A percentile compares a stretch with the other conserved stretches of the same genome.
These are phyloP conservation scores for Lentinula novae-zelandiae DNA, from an alignment of 1,284 basidiomycete genomes.

Conservation along the genomic window DNA sequence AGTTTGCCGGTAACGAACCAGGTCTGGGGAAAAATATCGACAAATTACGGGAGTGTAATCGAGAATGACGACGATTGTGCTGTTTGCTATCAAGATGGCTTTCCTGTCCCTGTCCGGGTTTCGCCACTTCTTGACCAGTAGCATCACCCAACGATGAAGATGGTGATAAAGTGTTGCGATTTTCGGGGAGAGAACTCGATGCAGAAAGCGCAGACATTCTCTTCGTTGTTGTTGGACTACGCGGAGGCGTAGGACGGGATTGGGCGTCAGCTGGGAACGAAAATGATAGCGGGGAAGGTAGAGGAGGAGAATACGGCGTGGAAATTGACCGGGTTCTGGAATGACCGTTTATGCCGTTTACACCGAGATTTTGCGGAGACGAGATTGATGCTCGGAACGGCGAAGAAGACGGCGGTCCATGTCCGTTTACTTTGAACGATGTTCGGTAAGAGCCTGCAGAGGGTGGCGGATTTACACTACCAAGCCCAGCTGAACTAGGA, in stretches of 20 bases:
- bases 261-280: constrained; percentile 35
- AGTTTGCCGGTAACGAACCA: constrained; percentile 50
- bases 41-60: constrained; percentile 87
- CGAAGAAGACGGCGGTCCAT: constrained; percentile 32
- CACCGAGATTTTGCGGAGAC: constrained; percentile 24
- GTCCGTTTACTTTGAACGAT: constrained; percentile 30
- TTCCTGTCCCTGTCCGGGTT: background rate
- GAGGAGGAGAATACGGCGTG: constrained; percentile 49
- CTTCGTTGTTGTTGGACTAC: constrained; percentile 20
- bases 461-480: constrained; percentile 26
- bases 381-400: constrained; percentile 50
- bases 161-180: constrained; percentile 4
- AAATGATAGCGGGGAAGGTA: constrained; percentile 47
- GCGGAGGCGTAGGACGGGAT: no score
- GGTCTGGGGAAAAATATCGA: constrained; percentile 89
- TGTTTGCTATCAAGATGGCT: constrained; percentile 19
- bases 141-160: no score
- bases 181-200: constrained; percentile 20
- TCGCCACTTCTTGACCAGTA: background rate
- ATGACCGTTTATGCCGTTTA: constrained; percentile 31
- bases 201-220: constrained; percentile 14
- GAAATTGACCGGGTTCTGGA: constrained; percentile 54
- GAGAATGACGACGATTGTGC: constrained; percentile 56
- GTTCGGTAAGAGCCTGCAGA: constrained; percentile 39
- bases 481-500: constrained; percentile 23